Base-by-base conservation (phyloP, 768 basidiomycete species). In the Pleurotus sapidus region DNA sequence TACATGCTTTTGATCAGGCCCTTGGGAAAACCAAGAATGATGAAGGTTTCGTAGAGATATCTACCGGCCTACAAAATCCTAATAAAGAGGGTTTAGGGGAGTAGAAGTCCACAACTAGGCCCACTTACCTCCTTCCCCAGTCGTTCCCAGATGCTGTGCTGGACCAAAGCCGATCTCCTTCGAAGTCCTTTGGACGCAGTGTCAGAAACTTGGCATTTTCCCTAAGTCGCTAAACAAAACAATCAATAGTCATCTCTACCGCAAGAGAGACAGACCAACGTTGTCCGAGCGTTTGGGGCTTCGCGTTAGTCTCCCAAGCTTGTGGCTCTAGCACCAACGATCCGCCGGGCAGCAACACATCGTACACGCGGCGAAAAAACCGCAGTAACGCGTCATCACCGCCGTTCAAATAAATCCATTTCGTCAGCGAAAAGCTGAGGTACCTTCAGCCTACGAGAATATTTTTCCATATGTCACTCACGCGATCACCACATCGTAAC, bases 361-460 rank as follows among this genome's bases (percentile, higher is more conserved):
- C 64, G 60, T 83, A 73, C 0, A 87, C 82, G 42, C 84, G 82
- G 2, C 67, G 71, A 64, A 96, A 95, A 69, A 95, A 92, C 0
- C 61, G 57, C 37, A 68, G 61, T n/a, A 96, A 63, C 0, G 85
- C 93, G 0, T 81, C 80, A 64, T 97, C 94, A 9, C 89, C 88
- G 9, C 77, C 75, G 61, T 94, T 87, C 9, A 96, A 75, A 69
- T 96, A 94, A 30, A 95, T 91, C 94, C 94, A 96, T 71, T 95
- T 96, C 0, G 93, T 84, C 45, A 95, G 72, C 0, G 93, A 95
- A 62, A 96, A 85, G 1, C 92, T 94, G 25, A 27, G 25, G 25
- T 27, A 27, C 25, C 25, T 27, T 27, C 25, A 27, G 25, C 25
- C 25, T 27, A 27, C 25, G 25, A 27, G 25, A 27, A 27, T 27